Conservation (phyloP, 129 eudicot genomes). For the Heracleum sosnowskyi region DNA sequence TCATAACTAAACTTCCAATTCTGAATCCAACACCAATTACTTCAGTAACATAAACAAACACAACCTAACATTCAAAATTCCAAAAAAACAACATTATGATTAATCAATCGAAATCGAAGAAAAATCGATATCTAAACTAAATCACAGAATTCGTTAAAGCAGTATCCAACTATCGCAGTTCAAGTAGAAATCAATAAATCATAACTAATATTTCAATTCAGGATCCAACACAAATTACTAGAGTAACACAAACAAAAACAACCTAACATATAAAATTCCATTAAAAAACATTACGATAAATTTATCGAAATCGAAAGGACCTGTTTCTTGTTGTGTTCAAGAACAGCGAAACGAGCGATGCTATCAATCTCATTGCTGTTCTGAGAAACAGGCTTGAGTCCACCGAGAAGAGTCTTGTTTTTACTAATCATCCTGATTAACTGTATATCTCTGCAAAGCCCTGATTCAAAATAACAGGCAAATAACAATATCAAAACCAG, state of each 20-base stretch:
- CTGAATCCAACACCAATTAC: background rate
- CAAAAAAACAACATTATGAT: background rate
- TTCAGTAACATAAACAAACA: background rate
- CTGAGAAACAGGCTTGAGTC: slow-evolving; percentile 1
- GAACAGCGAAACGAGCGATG: slow-evolving; percentile 51
- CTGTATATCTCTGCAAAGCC: slow-evolving; percentile 8
- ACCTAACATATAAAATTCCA: background rate
- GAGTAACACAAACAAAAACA: too few species aligned
- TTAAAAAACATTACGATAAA: too few species aligned
- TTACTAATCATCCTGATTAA: slow-evolving; percentile 7
- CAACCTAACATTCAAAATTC: background rate
- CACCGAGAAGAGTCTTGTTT: slow-evolving; percentile 14
- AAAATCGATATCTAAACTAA: background rate
- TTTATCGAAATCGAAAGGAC: slow-evolving; percentile 7
- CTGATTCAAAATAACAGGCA: slow-evolving; percentile 4
- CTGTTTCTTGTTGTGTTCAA: slow-evolving; percentile 46
- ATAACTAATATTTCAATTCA: background rate
- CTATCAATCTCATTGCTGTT: slow-evolving; percentile 29
- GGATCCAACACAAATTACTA: background rate
- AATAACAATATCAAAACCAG: background rate
- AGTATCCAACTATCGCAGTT: background rate
- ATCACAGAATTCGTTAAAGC: background rate
- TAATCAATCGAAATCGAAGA: background rate
- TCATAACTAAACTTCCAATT: background rate
- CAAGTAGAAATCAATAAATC: background rate